phyloP scores from a whole-genome alignment of 306 rosid genomes.

The Cercis canadensis region DNA sequence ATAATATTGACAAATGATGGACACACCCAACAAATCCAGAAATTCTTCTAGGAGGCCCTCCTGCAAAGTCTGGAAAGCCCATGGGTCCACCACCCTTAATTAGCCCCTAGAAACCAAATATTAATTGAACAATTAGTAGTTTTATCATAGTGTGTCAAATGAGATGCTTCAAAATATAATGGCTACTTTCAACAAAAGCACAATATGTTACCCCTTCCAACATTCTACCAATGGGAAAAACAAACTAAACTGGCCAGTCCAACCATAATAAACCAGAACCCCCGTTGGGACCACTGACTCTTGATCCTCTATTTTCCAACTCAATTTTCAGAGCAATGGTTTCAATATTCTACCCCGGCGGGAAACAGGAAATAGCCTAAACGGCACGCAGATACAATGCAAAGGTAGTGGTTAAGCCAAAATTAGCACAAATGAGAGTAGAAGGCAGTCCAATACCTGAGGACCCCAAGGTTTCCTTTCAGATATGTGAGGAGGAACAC shows the following conservation, averaged over 20 bases:
- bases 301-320: conserved; percentile 7
- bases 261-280: not conserved
- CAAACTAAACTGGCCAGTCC: conserved; percentile 1
- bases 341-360: conserved; percentile 10
- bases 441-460: conserved; percentile 63
- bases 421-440: conserved; percentile 9
- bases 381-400: conserved; percentile 13
- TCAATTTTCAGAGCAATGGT: conserved; percentile 26
- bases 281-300: conserved; percentile 7
- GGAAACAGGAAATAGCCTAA: conserved; percentile 24
- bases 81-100: conserved; percentile 73
- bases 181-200: conserved; percentile 24
- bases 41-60: conserved; percentile 73
- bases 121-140: conserved; percentile 5
- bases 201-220: conserved; percentile 7
- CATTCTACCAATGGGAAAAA: conserved; percentile 9
- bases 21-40: conserved; percentile 70
- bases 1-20: conserved; percentile 21
- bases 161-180: conserved; percentile 21
- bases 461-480: conserved; percentile 93
- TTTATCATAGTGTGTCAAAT: conserved; percentile 4
- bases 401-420: conserved; percentile 31
- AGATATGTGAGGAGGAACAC: conserved; percentile 61
- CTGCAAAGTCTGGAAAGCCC: conserved; percentile 77
- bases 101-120: conserved; percentile 62